Evolutionary conservation across 2,329 filamentous ascomycete genomes (phyloP).

Genomic region (Myriosclerotinia duriaeana): DNA sequence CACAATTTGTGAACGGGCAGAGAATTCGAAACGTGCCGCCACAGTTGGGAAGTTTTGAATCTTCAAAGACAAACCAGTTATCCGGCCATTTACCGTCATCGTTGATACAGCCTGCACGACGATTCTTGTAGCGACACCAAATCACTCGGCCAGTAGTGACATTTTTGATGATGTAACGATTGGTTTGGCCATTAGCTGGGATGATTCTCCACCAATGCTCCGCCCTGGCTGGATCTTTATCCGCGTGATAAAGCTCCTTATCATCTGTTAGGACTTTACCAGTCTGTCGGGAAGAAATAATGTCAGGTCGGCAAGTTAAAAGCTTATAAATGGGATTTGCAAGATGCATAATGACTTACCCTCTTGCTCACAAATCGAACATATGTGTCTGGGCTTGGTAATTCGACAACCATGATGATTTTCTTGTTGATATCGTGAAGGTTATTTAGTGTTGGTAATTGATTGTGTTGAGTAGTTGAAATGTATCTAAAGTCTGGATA

Average conservation of each 20-base stretch:
- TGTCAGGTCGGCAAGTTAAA: background rate
- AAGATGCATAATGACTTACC: background rate
- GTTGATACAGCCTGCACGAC: background rate
- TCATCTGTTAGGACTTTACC: slow-evolving; percentile 6
- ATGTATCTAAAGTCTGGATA: background rate
- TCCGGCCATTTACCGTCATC: background rate
- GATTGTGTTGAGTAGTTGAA: background rate
- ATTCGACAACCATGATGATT: slow-evolving; percentile 6
- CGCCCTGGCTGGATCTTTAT: slow-evolving; percentile 3
- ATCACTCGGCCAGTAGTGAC: background rate
- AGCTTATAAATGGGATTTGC: background rate
- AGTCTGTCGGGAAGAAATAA: background rate
- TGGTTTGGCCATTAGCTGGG: background rate
- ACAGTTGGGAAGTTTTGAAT: background rate
- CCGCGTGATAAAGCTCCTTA: background rate
- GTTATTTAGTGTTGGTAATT: background rate
- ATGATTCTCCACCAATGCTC: slow-evolving; percentile 15
- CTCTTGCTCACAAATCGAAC: slow-evolving; percentile 8
- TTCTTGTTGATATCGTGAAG: background rate
- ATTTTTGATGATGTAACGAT: slow-evolving; percentile 7
- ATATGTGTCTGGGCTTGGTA: slow-evolving; percentile 2
- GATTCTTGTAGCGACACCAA: slow-evolving; percentile 4
- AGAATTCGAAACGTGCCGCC: slow-evolving; percentile 7
- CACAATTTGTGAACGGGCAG: slow-evolving; percentile 1
- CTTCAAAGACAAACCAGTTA: slow-evolving; percentile 2